Evolutionary conservation across 2,329 filamentous ascomycete species (phyloP).

Genomic region (Aspergillus tamarii): DNA sequence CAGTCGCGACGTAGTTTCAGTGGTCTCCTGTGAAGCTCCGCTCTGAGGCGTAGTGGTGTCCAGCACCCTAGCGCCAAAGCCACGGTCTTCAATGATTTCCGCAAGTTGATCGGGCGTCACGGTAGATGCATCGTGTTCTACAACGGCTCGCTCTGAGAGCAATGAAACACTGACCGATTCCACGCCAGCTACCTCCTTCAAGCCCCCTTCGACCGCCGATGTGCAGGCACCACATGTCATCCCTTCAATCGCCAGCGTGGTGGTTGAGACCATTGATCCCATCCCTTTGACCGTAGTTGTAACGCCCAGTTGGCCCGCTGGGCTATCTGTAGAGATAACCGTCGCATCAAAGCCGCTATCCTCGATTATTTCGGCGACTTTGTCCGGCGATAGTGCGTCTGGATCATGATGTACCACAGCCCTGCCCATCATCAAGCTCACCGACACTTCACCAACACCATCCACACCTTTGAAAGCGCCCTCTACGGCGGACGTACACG

Average conservation of each 20-base stretch:
- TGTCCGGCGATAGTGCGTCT: conserved; percentile 69
- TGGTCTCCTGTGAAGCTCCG: conserved; percentile 34
- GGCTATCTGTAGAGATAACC: conserved; percentile 79
- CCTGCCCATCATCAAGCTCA: conserved; percentile 92
- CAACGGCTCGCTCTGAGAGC: conserved; percentile 80
- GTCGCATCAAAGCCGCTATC: conserved; percentile 90
- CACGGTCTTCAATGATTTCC: conserved; percentile 67
- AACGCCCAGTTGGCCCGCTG: conserved; percentile 52
- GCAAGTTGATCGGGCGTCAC: conserved; percentile 58
- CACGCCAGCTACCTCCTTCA: conserved; percentile 74
- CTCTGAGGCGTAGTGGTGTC: conserved; percentile 61
- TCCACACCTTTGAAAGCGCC: conserved; percentile 80
- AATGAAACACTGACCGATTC: conserved; percentile 80
- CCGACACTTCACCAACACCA: conserved; percentile 82
- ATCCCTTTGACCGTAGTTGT: conserved; percentile 38
- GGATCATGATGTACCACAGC: conserved; percentile 94
- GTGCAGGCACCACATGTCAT: conserved; percentile 94
- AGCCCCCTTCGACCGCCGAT: conserved; percentile 78
- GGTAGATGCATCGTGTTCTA: conserved; percentile 71
- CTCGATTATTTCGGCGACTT: conserved; percentile 83
- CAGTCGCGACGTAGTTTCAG: conserved; percentile 38
- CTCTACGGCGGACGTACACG: conserved; percentile 95
- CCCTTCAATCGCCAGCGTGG: conserved; percentile 77
- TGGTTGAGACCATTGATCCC: conserved; percentile 57
- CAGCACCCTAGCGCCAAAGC: conserved; percentile 78